These are phyloP conservation scores for Rhizopus stolonifer DNA, from an alignment of 371 early-diverging fungal genomes.

Conservation along the genomic window DNA sequence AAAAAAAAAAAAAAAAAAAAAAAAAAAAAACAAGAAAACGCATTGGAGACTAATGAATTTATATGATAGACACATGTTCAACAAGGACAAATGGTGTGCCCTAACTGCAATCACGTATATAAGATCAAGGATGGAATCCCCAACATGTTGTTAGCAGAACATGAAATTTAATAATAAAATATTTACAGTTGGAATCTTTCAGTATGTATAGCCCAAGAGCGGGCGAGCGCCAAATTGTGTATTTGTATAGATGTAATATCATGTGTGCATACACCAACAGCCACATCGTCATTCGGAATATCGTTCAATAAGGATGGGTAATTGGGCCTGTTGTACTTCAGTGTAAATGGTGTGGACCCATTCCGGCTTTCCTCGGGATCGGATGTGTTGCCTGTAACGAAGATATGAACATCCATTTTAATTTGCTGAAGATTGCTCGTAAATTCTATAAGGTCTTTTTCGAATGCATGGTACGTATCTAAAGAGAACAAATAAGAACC, in stretches of 20 bases:
- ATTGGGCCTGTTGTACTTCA: conserved; percentile 11
- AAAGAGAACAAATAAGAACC: neutral
- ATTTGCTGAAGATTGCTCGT: neutral
- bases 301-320: conserved; percentile 3
- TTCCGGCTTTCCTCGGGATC: conserved; percentile 10
- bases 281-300: conserved; percentile 6
- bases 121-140: conserved; percentile 92
- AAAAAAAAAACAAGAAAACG: no score
- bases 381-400: conserved; percentile 11
- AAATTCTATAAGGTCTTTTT: conserved; percentile 10
- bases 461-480: conserved; percentile 27
- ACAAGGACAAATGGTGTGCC: conserved; percentile 90
- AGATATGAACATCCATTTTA: conserved; percentile 5
- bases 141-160: conserved; percentile 95
- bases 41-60: neutral
- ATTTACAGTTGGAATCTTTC: conserved; percentile 35
- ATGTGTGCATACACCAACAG: conserved; percentile 39
- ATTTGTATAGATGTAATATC: conserved; percentile 23
- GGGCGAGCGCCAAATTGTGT: conserved; percentile 16
- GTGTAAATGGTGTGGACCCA: neutral
- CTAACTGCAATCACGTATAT: conserved; percentile 87
- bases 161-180: conserved; percentile 77
- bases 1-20: no score
- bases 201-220: conserved; percentile 29
- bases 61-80: conserved; percentile 73